Conservation (phyloP, 2,329 filamentous ascomycete genomes). For the Aspergillus sp. region DNA sequence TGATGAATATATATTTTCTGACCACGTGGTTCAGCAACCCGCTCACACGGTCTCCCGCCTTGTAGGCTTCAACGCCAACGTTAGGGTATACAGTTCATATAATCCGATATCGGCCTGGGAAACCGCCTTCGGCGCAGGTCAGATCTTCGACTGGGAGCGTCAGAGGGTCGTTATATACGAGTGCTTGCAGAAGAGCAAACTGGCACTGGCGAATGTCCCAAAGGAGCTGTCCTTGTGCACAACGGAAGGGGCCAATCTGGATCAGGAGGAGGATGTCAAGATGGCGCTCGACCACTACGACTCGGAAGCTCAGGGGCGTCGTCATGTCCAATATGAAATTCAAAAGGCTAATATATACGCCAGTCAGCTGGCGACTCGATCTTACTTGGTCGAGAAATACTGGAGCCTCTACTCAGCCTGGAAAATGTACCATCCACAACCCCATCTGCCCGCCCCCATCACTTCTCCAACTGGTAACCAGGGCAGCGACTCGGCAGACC, state of each 20-base stretch:
- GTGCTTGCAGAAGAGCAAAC: slow-evolving; percentile 71
- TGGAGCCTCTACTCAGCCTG: slow-evolving; percentile 75
- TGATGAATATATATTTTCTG: slow-evolving; percentile 76
- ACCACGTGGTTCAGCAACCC: slow-evolving; percentile 72
- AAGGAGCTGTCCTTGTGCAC: slow-evolving; percentile 65
- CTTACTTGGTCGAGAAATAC: slow-evolving; percentile 85
- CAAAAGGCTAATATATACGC: slow-evolving; percentile 90
- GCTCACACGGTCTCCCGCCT: slow-evolving; percentile 70
- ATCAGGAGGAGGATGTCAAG: slow-evolving; percentile 39
- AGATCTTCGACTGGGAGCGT: slow-evolving; percentile 75
- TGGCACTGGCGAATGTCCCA: slow-evolving; percentile 69
- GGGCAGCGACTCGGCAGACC: slow-evolving; percentile 39
- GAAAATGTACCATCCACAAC: slow-evolving; percentile 30
- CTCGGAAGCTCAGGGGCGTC: slow-evolving; percentile 31
- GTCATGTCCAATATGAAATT: slow-evolving; percentile 75
- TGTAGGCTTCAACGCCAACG: slow-evolving; percentile 79
- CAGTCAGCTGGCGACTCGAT: slow-evolving; percentile 78
- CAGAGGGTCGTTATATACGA: slow-evolving; percentile 75
- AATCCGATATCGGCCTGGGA: slow-evolving; percentile 79
- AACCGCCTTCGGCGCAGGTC: slow-evolving; percentile 77
- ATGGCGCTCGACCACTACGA: slow-evolving; percentile 56
- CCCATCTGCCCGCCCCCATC: slow-evolving; percentile 20
- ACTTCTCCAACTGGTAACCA: slow-evolving; percentile 26
- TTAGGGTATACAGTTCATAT: slow-evolving; percentile 80
- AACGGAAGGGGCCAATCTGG: slow-evolving; percentile 35